These are phyloP conservation scores for Aspergillus versicolor DNA, from an alignment of 2,329 filamentous ascomycete species.

Conservation along the genomic window DNA sequence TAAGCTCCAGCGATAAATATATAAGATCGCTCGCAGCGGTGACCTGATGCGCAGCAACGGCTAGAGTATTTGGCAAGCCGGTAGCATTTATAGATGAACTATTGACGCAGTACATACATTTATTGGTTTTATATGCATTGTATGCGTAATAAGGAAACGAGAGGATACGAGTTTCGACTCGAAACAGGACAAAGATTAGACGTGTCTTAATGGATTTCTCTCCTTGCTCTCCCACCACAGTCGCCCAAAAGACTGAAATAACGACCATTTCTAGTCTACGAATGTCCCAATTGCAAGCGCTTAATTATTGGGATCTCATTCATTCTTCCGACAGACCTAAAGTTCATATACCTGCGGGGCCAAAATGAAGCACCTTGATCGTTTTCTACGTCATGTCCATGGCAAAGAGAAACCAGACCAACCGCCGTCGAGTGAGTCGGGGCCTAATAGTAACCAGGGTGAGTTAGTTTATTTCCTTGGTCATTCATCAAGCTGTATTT, in stretches of 20 bases:
- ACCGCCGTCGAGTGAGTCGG: neutral
- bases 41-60: neutral
- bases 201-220: neutral
- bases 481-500: neutral
- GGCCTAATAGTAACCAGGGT: slow-evolving; percentile 1
- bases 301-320: neutral
- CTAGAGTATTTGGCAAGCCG: neutral
- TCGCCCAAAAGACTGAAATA: neutral
- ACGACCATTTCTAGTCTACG: neutral
- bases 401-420: slow-evolving; percentile 14
- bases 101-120: neutral
- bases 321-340: neutral
- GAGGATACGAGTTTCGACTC: neutral
- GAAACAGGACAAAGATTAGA: neutral
- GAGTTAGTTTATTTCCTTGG: neutral
- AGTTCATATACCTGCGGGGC: slow-evolving; percentile 3
- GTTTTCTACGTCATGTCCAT: slow-evolving; percentile 18
- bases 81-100: neutral
- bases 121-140: neutral
- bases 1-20: neutral
- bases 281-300: neutral
- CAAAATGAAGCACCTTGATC: slow-evolving; percentile 19
- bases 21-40: neutral
- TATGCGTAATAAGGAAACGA: neutral
- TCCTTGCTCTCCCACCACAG: neutral